phyloP scores from a whole-genome alignment of 148 eudicot genomes.

The Cornus suecica region DNA sequence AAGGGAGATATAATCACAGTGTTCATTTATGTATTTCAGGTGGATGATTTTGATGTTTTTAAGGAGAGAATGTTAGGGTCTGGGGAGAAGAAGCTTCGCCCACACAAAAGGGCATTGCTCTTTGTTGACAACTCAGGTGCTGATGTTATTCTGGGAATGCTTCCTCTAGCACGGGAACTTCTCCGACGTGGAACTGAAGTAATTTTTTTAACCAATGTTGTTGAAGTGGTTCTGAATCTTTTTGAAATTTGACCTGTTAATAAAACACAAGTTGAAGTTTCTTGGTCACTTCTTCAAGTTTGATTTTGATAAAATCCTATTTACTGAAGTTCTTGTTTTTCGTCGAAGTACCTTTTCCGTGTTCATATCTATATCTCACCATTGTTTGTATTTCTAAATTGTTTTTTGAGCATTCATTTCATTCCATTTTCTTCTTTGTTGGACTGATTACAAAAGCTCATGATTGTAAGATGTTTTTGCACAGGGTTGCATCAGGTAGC shows the following conservation, averaged over 20 bases:
- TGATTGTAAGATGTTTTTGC: neutral
- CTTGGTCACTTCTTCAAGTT: neutral
- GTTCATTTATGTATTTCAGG: constrained; percentile 44
- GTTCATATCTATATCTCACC: neutral
- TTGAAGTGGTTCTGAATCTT: neutral
- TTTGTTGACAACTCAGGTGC: constrained; percentile 98
- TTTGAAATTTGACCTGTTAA: neutral
- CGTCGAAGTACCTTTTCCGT: neutral
- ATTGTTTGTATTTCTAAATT: neutral
- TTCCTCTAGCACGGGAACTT: constrained; percentile 93
- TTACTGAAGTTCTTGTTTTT: no score
- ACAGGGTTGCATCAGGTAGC: neutral
- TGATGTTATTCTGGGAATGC: constrained; percentile 90
- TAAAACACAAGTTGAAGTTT: neutral
- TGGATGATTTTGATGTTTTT: constrained; percentile 87
- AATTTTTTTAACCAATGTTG: constrained; percentile 5
- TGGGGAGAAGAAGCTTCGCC: constrained; percentile 45
- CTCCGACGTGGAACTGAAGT: constrained; percentile 97
- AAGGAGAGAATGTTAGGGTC: constrained; percentile 81
- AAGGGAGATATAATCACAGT: neutral
- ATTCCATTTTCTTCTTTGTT: neutral
- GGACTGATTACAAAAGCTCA: neutral
- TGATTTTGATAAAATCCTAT: neutral
- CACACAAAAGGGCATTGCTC: constrained; percentile 81
- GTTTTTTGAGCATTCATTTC: no score